Conservation (phyloP, 805 yeast genomes). For the Zygoascus tannicola region DNA sequence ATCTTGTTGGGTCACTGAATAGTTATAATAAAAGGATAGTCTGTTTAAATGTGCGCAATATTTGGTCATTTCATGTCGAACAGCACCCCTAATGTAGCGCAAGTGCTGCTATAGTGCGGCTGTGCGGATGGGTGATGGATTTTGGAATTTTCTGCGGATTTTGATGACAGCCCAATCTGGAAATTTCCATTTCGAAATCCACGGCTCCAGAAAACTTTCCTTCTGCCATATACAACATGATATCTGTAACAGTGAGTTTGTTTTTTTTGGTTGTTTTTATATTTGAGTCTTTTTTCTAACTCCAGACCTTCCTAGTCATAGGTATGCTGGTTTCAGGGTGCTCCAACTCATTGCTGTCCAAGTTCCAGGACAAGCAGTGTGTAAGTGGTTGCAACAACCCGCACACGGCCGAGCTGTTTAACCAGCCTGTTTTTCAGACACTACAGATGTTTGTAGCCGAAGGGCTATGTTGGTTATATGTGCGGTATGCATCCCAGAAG, state of each 20-base stretch:
- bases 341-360: conserved; percentile 62
- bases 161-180: too few species aligned
- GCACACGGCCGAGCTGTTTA: conserved; percentile 41
- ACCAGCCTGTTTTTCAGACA: conserved; percentile 73
- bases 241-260: neutral
- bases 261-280: neutral
- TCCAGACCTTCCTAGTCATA: conserved; percentile 23
- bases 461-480: conserved; percentile 33
- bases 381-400: conserved; percentile 43
- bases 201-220: too few species aligned
- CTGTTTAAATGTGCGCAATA: too few species aligned
- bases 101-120: too few species aligned
- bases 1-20: too few species aligned
- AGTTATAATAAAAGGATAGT: too few species aligned
- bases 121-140: too few species aligned
- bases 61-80: too few species aligned
- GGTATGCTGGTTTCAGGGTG: conserved; percentile 65
- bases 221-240: too few species aligned
- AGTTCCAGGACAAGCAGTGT: conserved; percentile 68
- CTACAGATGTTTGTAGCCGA: conserved; percentile 79
- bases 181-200: too few species aligned
- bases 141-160: too few species aligned
- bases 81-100: too few species aligned
- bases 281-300: neutral
- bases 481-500: neutral